phyloP scores from a whole-genome alignment of 805 yeast genomes.

The Metschnikowia borealis region DNA sequence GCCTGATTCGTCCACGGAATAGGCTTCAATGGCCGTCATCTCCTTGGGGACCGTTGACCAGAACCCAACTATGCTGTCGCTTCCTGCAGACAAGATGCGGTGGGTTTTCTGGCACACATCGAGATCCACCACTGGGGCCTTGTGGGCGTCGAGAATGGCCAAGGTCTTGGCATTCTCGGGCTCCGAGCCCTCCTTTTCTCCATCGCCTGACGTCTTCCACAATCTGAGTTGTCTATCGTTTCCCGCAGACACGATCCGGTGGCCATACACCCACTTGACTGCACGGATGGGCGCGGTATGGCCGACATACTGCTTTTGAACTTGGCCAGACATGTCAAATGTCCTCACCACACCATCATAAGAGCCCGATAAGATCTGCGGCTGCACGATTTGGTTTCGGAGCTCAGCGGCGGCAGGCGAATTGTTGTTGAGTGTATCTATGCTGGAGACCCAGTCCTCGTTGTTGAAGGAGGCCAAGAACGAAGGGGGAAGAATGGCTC shows the following conservation, averaged over 20 bases:
- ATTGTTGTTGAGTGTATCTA: constrained; percentile 46
- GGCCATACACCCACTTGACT: constrained; percentile 72
- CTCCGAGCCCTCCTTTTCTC: constrained; percentile 28
- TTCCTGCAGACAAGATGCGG: constrained; percentile 77
- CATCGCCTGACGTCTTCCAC: constrained; percentile 58
- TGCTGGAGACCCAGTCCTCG: constrained; percentile 93
- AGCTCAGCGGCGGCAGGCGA: constrained; percentile 20
- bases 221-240: constrained; percentile 84
- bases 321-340: constrained; percentile 77
- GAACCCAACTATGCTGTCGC: constrained; percentile 73
- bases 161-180: constrained; percentile 68
- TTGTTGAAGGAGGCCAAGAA: constrained; percentile 82
- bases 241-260: constrained; percentile 79
- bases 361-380: constrained; percentile 77
- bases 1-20: constrained; percentile 11
- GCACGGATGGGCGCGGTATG: constrained; percentile 85
- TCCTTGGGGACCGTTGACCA: constrained; percentile 90
- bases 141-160: constrained; percentile 88
- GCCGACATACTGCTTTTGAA: constrained; percentile 77
- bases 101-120: constrained; percentile 53
- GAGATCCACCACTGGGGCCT: constrained; percentile 76
- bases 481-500: constrained; percentile 93
- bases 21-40: constrained; percentile 50
- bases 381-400: constrained; percentile 25
- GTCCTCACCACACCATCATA: constrained; percentile 94